Percentiles rank a stretch among this genome's conserved stretches.
Conservation (phyloP, 345 rosid genomes). For the Trapa bicornis region DNA sequence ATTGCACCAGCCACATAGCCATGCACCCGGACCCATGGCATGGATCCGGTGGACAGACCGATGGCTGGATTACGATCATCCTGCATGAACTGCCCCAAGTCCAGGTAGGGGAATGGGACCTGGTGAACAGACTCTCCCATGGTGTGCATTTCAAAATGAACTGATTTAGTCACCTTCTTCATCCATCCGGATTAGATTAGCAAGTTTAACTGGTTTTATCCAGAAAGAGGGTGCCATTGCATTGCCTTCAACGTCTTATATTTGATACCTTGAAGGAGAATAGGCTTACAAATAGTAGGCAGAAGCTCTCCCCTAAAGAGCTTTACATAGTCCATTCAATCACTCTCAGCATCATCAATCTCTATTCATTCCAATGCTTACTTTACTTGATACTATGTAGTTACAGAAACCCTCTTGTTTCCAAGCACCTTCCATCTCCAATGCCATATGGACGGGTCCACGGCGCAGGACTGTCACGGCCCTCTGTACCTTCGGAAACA, state of each 20-base stretch:
- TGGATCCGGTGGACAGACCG: too few species aligned
- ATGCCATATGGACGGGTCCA: background rate
- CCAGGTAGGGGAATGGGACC: too few species aligned
- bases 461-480: conserved; percentile 26
- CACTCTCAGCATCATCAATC: background rate
- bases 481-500: conserved; percentile 71
- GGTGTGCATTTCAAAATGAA: too few species aligned
- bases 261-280: background rate
- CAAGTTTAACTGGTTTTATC: conserved; percentile 6
- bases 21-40: too few species aligned
- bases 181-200: too few species aligned
- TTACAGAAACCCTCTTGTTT: background rate
- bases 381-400: background rate
- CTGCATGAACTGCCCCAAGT: too few species aligned
- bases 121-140: too few species aligned
- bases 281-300: background rate
- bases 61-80: too few species aligned
- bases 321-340: background rate
- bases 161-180: too few species aligned
- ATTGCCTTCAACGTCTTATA: conserved; percentile 15
- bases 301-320: background rate
- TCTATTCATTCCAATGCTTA: background rate
- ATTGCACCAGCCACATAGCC: background rate
- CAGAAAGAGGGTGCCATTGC: conserved; percentile 5
- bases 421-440: background rate